Percentiles rank a stretch among this genome's conserved stretches.
Conservation (phyloP, 805 yeast species). For the Cyberlindnera galapagoensis region DNA sequence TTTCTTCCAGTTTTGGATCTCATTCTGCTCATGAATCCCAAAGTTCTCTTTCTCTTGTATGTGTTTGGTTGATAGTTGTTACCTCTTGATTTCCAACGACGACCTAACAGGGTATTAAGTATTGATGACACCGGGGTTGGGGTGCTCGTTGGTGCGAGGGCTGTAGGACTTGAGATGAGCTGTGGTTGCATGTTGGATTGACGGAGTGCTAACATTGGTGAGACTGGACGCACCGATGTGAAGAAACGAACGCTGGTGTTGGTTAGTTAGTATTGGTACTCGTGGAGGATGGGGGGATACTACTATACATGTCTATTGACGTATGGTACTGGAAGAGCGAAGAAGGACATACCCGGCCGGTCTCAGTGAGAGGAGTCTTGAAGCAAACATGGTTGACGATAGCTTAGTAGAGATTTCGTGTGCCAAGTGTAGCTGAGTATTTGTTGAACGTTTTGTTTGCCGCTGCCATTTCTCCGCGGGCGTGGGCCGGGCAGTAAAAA, state of each 20-base stretch:
- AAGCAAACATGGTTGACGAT: conserved; percentile 4
- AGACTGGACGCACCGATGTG: conserved; percentile 14
- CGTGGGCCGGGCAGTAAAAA: too few relatives aligned
- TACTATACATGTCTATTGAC: too few relatives aligned
- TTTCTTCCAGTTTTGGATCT: conserved; percentile 70
- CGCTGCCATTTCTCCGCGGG: too few relatives aligned
- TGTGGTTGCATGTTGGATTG: conserved; percentile 3
- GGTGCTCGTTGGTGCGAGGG: conserved; percentile 11
- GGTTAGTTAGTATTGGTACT: conserved; percentile 8
- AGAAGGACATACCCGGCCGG: conserved; percentile 1
- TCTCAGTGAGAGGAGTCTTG: conserved; percentile 1
- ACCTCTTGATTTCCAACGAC: conserved; percentile 85
- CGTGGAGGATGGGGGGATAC: neutral
- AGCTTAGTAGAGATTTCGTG: neutral
- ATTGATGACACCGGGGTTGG: conserved; percentile 19
- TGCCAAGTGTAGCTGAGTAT: neutral
- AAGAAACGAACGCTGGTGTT: conserved; percentile 9
- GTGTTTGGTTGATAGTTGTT: conserved; percentile 94
- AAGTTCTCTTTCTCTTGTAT: conserved; percentile 78
- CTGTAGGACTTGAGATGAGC: conserved; percentile 13
- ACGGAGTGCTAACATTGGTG: conserved; percentile 19
- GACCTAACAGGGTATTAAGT: conserved; percentile 7
- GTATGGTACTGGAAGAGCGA: too few relatives aligned
- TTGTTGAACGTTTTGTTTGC: too few relatives aligned
- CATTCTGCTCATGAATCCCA: conserved; percentile 85